phyloP scores from a whole-genome alignment of 805 yeast genomes.

The Metschnikowia anglica region DNA sequence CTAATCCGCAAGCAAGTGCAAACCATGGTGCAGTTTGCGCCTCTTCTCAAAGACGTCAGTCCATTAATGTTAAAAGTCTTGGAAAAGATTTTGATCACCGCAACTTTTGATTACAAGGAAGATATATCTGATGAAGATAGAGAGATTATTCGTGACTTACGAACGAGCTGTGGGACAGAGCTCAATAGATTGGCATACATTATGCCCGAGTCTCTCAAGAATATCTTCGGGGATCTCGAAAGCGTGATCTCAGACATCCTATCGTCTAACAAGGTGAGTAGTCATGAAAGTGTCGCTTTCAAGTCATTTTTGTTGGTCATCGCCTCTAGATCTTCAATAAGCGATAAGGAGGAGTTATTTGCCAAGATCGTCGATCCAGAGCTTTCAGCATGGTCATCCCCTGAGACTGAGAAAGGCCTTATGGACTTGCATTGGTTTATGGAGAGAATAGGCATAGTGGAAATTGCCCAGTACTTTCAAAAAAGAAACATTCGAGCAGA shows the following conservation, averaged over 20 bases:
- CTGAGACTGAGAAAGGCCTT: constrained; percentile 84
- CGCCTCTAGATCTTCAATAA: constrained; percentile 78
- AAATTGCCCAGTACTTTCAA: constrained; percentile 87
- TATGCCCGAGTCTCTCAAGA: constrained; percentile 87
- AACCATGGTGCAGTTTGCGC: constrained; percentile 91
- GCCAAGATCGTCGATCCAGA: constrained; percentile 91
- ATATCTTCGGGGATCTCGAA: constrained; percentile 80
- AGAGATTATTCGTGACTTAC: constrained; percentile 79
- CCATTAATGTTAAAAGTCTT: constrained; percentile 76
- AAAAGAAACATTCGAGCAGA: constrained; percentile 74
- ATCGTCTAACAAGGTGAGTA: constrained; percentile 67
- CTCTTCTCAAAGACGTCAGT: constrained; percentile 74
- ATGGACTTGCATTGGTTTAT: constrained; percentile 94
- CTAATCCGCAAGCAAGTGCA: constrained; percentile 83
- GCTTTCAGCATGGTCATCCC: constrained; percentile 87
- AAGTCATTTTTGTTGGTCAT: constrained; percentile 89
- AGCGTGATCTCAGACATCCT: constrained; percentile 72
- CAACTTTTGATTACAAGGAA: constrained; percentile 78
- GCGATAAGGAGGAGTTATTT: constrained; percentile 74
- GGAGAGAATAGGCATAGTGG: constrained; percentile 94
- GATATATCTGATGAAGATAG: constrained; percentile 67
- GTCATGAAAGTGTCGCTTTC: constrained; percentile 91
- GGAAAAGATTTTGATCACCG: constrained; percentile 79
- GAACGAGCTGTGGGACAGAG: constrained; percentile 93
- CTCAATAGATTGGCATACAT: constrained; percentile 88